Percentiles rank a stretch among this genome's conserved stretches.
Conservation (phyloP, 2,329 filamentous ascomycete species). For the Talaromyces funiculosus region DNA sequence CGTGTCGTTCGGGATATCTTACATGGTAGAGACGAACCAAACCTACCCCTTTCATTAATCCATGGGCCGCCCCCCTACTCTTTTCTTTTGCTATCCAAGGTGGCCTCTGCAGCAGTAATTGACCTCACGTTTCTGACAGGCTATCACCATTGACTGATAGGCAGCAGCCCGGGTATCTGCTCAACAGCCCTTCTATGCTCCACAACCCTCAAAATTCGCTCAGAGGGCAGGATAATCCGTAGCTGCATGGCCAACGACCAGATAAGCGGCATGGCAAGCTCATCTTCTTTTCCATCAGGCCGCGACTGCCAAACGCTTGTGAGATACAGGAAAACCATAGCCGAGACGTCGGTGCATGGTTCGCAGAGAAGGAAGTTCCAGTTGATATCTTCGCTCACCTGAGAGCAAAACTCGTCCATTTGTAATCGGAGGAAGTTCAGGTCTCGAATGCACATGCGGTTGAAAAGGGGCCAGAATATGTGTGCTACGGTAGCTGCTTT, state of each 20-base stretch:
- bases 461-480: constrained; percentile 6
- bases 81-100: not conserved
- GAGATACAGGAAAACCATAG: constrained; percentile 4
- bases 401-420: not conserved
- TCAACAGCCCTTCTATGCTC: not conserved
- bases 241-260: not conserved
- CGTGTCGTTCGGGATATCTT: not conserved
- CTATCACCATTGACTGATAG: not conserved
- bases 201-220: not conserved
- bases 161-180: not conserved
- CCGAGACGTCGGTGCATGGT: constrained; percentile 5
- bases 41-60: not conserved
- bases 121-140: not conserved
- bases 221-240: not conserved
- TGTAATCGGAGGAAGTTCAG: not conserved
- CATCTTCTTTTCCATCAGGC: not conserved
- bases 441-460: not conserved
- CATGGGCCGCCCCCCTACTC: not conserved
- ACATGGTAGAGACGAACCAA: not conserved
- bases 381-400: constrained; percentile 15
- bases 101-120: not conserved
- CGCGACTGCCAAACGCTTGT: not conserved
- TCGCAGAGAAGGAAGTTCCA: constrained; percentile 17
- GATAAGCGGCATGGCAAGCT: not conserved
- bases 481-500: not conserved